Percentiles rank a stretch among this genome's conserved stretches.
Evolutionary conservation across 140 eudicot genomes (phyloP).

Genomic region (Flaveria floridana): DNA sequence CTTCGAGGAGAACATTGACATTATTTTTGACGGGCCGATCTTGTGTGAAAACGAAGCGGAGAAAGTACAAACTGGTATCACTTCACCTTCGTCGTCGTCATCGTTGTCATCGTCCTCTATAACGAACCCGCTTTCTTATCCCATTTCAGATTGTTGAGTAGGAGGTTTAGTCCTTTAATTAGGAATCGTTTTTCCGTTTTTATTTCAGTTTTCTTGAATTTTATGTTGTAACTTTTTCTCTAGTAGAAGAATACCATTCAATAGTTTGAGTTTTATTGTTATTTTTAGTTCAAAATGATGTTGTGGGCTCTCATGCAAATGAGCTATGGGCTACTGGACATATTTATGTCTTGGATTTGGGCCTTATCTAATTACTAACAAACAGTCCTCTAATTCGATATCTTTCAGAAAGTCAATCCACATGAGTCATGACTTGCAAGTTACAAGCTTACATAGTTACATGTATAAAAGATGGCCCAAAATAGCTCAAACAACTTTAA

Average conservation of each 20-base stretch:
- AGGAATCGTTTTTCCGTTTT: slow-evolving; percentile 17
- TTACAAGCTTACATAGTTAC: too few relatives aligned
- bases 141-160: slow-evolving; percentile 30
- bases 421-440: too few relatives aligned
- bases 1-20: slow-evolving; percentile 67
- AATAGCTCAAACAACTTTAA: too few relatives aligned
- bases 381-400: too few relatives aligned
- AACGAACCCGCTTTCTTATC: slow-evolving; percentile 37
- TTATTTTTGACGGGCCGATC: slow-evolving; percentile 44
- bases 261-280: slow-evolving; percentile 27
- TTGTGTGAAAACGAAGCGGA: slow-evolving; percentile 24
- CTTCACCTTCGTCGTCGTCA: slow-evolving; percentile 48
- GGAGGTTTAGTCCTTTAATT: slow-evolving; percentile 27
- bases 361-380: neutral
- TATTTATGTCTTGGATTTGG: neutral
- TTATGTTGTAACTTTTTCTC: slow-evolving; percentile 27
- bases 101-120: slow-evolving; percentile 34
- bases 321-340: neutral
- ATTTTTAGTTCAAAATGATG: neutral
- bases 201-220: slow-evolving; percentile 2
- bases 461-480: too few relatives aligned
- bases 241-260: slow-evolving; percentile 34
- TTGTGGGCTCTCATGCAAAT: neutral
- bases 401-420: too few relatives aligned
- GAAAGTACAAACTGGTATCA: slow-evolving; percentile 26